These are phyloP conservation scores for Tylopilus subfusipes DNA, from an alignment of 768 basidiomycete genomes.

Conservation along the genomic window DNA sequence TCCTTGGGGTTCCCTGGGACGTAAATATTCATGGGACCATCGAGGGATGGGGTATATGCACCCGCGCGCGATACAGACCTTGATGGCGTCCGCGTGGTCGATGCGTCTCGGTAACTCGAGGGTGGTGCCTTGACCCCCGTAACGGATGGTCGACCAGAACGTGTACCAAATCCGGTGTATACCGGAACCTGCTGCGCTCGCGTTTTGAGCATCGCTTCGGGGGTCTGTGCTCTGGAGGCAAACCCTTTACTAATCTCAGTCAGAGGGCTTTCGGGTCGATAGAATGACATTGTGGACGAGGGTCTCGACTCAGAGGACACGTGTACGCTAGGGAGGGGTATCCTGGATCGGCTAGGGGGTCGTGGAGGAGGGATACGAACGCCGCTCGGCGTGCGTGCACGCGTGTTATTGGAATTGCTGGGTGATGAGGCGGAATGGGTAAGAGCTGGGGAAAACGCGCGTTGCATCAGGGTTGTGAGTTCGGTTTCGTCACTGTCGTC, in stretches of 20 bases:
- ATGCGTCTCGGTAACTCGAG: conserved; percentile 69
- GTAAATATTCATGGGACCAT: conserved; percentile 59
- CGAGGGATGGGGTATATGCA: conserved; percentile 56
- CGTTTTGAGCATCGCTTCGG: conserved; percentile 60
- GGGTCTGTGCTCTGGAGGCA: conserved; percentile 60
- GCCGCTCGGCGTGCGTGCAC: conserved; percentile 41
- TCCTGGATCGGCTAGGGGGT: conserved; percentile 81
- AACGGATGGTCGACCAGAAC: conserved; percentile 40
- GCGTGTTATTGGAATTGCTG: conserved; percentile 25
- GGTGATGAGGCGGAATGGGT: conserved; percentile 47
- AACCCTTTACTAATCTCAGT: conserved; percentile 33
- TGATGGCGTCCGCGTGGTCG: conserved; percentile 54
- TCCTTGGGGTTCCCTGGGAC: conserved; percentile 63
- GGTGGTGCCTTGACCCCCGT: conserved; percentile 52
- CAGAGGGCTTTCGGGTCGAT: conserved; percentile 52
- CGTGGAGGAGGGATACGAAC: conserved; percentile 53
- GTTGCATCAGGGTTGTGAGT: conserved; percentile 45
- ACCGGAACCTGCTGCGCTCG: conserved; percentile 57
- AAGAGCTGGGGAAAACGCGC: conserved; percentile 58
- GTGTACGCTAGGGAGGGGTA: conserved; percentile 73
- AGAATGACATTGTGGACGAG: conserved; percentile 66
- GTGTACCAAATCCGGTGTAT: conserved; percentile 41
- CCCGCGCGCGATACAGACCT: conserved; percentile 65
- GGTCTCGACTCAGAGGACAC: conserved; percentile 69
- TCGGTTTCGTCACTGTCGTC: conserved; percentile 45